These are phyloP conservation scores for Cystobasidium slooffiae DNA, from an alignment of 1,284 basidiomycete species.

Conservation along the genomic window DNA sequence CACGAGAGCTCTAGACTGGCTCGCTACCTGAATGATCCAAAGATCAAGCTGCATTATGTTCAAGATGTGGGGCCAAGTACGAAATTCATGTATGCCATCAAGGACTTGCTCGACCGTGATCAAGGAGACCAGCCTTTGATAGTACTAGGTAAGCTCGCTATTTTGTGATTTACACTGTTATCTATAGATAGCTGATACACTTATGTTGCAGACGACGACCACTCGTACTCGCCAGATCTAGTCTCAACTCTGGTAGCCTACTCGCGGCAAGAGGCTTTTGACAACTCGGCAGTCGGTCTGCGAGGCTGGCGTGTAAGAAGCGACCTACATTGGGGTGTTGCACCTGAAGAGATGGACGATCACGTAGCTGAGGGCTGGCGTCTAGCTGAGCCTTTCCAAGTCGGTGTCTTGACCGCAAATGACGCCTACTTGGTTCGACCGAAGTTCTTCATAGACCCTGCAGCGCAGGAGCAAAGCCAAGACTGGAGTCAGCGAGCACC, in stretches of 20 bases:
- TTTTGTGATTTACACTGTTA: not conserved
- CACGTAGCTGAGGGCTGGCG: slow-evolving; percentile 22
- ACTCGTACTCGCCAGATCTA: slow-evolving; percentile 33
- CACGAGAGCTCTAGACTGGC: slow-evolving; percentile 1
- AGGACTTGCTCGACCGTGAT: slow-evolving; percentile 12
- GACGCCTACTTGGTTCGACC: slow-evolving; percentile 37
- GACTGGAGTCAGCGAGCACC: not conserved
- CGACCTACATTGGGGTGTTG: slow-evolving; percentile 36
- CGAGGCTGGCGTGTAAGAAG: slow-evolving; percentile 34
- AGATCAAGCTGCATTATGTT: slow-evolving; percentile 13
- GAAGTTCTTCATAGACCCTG: slow-evolving; percentile 10
- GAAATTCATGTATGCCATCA: slow-evolving; percentile 38
- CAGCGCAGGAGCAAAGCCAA: not conserved
- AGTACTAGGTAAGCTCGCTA: slow-evolving; percentile 18
- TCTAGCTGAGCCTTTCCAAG: slow-evolving; percentile 20
- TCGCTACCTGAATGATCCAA: slow-evolving; percentile 13
- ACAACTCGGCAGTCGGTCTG: slow-evolving; percentile 19
- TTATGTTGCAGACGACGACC: slow-evolving; percentile 35
- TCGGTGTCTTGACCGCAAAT: slow-evolving; percentile 36
- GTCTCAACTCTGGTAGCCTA: slow-evolving; percentile 5
- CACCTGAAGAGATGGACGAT: slow-evolving; percentile 23
- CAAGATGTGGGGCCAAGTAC: slow-evolving; percentile 35
- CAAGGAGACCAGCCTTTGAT: slow-evolving; percentile 5
- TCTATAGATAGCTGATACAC: not conserved
- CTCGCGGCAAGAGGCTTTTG: not conserved